Evolutionary conservation across 495 filamentous ascomycete genomes (phyloP).

Genomic region (Amorphotheca resinae): DNA sequence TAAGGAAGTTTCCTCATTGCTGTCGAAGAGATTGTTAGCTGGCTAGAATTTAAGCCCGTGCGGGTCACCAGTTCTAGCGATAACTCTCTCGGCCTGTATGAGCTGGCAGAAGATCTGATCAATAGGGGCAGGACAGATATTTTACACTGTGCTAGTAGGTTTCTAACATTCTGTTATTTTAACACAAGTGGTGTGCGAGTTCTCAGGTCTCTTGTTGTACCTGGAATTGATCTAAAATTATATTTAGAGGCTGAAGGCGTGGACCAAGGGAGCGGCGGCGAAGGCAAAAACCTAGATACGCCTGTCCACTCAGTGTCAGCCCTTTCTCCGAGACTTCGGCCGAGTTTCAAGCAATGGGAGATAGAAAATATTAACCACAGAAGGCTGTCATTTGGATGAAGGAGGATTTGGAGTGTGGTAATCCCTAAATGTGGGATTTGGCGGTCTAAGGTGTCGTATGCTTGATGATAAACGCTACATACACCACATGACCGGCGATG

Average conservation of each 20-base stretch:
- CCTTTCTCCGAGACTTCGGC: slow-evolving; percentile 57
- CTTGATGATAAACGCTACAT: slow-evolving; percentile 15
- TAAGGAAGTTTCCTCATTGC: slow-evolving; percentile 62
- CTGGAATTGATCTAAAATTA: neutral
- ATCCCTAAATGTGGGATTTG: slow-evolving; percentile 41
- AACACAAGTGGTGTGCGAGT: neutral
- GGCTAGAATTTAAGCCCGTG: slow-evolving; percentile 67
- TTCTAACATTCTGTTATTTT: no score
- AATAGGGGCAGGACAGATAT: slow-evolving; percentile 55
- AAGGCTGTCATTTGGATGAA: slow-evolving; percentile 87
- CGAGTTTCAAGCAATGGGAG: slow-evolving; percentile 78
- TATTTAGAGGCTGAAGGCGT: slow-evolving; percentile 55
- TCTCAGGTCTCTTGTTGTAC: neutral
- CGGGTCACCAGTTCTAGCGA: slow-evolving; percentile 62
- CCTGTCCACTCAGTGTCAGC: slow-evolving; percentile 62
- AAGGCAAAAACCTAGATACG: slow-evolving; percentile 52
- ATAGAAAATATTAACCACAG: slow-evolving; percentile 73
- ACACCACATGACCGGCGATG: slow-evolving; percentile 45
- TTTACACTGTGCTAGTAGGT: slow-evolving; percentile 29
- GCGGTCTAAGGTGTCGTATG: slow-evolving; percentile 52
- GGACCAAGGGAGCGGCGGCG: slow-evolving; percentile 51
- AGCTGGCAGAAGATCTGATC: slow-evolving; percentile 75
- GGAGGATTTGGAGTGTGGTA: slow-evolving; percentile 41
- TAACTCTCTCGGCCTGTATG: slow-evolving; percentile 72
- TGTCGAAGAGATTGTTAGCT: slow-evolving; percentile 62